Conservation (phyloP, 305 asterid species). For the Fraxinus angustifolia region DNA sequence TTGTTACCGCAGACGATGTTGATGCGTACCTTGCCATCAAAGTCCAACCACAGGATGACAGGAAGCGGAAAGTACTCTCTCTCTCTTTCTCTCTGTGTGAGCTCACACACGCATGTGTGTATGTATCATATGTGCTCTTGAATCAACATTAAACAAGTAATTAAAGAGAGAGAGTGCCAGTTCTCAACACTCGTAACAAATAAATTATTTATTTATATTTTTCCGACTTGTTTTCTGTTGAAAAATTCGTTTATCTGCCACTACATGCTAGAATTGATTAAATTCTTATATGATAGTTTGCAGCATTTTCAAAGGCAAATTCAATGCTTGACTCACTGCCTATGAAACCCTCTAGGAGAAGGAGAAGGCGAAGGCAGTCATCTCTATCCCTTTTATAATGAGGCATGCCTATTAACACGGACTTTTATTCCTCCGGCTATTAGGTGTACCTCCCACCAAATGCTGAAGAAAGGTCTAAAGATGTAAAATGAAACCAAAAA, state of each 20-base stretch:
- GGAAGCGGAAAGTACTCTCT: slow-evolving; percentile 81
- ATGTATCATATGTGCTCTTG: not conserved
- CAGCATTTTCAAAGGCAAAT: not conserved
- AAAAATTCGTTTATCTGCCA: not conserved
- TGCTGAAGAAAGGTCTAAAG: not conserved
- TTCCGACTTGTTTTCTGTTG: not conserved
- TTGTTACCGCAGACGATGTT: slow-evolving; percentile 92
- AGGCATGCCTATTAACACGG: not conserved
- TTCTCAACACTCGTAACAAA: not conserved
- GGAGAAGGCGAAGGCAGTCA: not conserved
- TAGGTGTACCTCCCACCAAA: not conserved
- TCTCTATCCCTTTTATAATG: not conserved
- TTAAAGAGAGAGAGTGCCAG: not conserved
- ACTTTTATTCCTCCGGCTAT: not conserved
- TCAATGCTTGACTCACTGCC: not conserved
- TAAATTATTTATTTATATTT: not conserved
- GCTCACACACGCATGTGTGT: not conserved
- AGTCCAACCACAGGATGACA: slow-evolving; percentile 95
- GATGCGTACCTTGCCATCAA: slow-evolving; percentile 90
- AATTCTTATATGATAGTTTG: not conserved
- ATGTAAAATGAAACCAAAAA: not conserved
- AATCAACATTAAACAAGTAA: not conserved
- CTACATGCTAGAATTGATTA: not conserved
- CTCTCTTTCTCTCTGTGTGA: not conserved
- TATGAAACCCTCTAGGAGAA: not conserved